These are phyloP conservation scores for Phalaenopsis hybrid DNA, from an alignment of 116 monocot species.

Conservation along the genomic window DNA sequence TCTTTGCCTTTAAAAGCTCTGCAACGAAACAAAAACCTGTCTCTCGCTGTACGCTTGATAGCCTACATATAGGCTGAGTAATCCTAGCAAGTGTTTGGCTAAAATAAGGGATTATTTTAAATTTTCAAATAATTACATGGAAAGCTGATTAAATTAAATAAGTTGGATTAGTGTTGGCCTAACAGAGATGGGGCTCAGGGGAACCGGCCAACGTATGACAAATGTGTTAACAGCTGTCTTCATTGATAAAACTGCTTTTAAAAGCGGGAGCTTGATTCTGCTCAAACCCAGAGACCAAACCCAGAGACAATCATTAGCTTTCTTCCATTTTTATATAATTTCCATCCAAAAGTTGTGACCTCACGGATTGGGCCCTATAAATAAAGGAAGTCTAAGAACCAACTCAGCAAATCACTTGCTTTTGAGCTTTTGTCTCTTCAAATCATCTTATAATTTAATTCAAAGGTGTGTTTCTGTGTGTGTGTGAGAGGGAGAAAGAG, in stretches of 20 bases:
- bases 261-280: constrained; percentile 5
- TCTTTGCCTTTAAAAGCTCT: too few species aligned
- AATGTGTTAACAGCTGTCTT: constrained; percentile 6
- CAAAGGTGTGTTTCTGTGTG: not conserved
- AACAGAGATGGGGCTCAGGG: not conserved
- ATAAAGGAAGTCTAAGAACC: constrained; percentile 1
- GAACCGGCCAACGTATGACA: not conserved
- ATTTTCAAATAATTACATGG: too few species aligned
- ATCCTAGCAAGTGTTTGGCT: too few species aligned
- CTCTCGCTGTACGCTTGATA: too few species aligned
- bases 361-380: constrained; percentile 11
- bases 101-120: too few species aligned
- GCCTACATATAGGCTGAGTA: too few species aligned
- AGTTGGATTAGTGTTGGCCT: not conserved
- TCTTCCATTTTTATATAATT: constrained; percentile 15
- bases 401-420: not conserved
- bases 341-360: constrained; percentile 19
- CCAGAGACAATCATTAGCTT: constrained; percentile 17
- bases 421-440: not conserved
- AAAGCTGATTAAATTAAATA: not conserved
- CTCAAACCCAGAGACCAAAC: constrained; percentile 8
- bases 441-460: not conserved
- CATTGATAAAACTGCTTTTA: not conserved
- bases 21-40: too few species aligned
- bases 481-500: not conserved